A percentile compares a stretch with the other conserved stretches of the same genome.
Evolutionary conservation across 345 rosid species (phyloP).

Genomic region (Eucalyptus albens): DNA sequence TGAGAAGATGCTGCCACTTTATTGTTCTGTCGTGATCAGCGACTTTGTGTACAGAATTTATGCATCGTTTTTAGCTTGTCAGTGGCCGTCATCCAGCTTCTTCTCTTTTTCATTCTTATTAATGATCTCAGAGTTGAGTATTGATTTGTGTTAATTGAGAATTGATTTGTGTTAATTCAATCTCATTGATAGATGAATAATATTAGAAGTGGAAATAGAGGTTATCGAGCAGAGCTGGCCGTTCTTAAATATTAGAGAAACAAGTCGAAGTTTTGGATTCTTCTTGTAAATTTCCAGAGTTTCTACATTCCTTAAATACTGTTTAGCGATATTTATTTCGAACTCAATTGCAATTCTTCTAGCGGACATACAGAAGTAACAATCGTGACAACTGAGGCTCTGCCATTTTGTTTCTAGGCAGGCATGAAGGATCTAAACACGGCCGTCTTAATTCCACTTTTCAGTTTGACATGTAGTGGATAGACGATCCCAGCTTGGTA

Average conservation of each 20-base stretch:
- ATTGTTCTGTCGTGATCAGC: background rate
- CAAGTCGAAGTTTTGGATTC: slow-evolving; percentile 64
- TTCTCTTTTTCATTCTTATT: background rate
- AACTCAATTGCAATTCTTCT: no score
- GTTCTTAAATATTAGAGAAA: slow-evolving; percentile 12
- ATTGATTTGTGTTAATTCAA: background rate
- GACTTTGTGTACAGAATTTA: background rate
- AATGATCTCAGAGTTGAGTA: background rate
- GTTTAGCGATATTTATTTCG: background rate
- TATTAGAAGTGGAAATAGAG: no score
- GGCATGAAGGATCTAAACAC: no score
- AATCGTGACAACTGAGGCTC: no score
- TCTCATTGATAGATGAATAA: no score
- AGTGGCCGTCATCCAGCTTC: background rate
- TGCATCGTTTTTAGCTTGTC: background rate
- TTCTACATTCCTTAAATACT: background rate
- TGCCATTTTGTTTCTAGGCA: no score
- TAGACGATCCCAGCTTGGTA: no score
- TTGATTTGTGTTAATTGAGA: background rate
- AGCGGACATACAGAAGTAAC: no score
- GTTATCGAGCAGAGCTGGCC: no score
- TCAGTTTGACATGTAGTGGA: no score
- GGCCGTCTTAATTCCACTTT: no score
- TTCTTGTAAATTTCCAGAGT: slow-evolving; percentile 48
- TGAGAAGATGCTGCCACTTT: background rate